Base-by-base conservation (phyloP, 2,329 filamentous ascomycete genomes). In the Hypoxylon sp. region DNA sequence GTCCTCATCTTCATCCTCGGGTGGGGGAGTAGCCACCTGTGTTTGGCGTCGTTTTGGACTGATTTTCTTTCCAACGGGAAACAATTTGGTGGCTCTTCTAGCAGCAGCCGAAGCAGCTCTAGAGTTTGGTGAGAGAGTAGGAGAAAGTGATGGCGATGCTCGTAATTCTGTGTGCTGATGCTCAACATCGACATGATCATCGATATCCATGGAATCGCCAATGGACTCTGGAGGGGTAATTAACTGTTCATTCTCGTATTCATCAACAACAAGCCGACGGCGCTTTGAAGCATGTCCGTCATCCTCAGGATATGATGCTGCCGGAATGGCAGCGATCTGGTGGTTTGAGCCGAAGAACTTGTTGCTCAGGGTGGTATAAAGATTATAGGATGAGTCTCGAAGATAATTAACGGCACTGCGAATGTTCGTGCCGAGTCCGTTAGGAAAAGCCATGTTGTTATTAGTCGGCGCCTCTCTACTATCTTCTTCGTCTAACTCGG, bases 161-260 rank as follows among this genome's bases (percentile, higher is more conserved):
- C 52, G 45, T 41, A 50, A n/a, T 28, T 50, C 23, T 14, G 30
- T 46, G 9, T 36, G 17, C 23, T 38, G 53, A 2, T 25, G 10
- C 32, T 28, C 43, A 19, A 23, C 23, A 19, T 13, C 43, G 28
- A 32, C 17, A 21, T 57, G 66, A 21, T 25, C n/a, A 45, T 68
- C 63, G 6, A 72, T 63, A 11, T 72, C 68, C 70, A 69, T 70
- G 1, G 46, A 38, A 43, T 68, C 60, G 25, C 59, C 36, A 17
- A 30, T 28, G 9, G 30, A 6, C 19, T 34, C 21, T 25, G 25
- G 30, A 48, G 58, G 46, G 14, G 45, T 45, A 25, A 21, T 19
- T 25, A 36, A n/a, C 10, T 49, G 36, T n/a, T 41, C 43, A n/a
- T 23, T 30, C 11, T 23, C 36, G 38, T 17, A 10, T 50, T 58